A percentile compares a stretch with the other conserved stretches of the same genome.
Evolutionary conservation across 164 flowering plant genomes (phyloP).

Genomic region (Magnolia sinica): DNA sequence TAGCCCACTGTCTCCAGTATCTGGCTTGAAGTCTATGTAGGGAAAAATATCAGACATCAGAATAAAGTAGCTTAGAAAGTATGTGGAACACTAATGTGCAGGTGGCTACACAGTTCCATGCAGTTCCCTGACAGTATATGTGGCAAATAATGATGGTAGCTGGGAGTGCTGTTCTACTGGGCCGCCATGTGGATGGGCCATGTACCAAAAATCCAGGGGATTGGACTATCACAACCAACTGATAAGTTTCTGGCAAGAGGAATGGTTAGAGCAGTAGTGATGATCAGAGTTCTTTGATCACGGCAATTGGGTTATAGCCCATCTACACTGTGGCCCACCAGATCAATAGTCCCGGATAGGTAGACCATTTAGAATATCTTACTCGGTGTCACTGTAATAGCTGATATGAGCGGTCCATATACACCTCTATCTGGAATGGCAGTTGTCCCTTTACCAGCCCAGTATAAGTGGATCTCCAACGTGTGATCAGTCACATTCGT

Average conservation of each 20-base stretch:
- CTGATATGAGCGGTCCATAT: slow-evolving; percentile 85
- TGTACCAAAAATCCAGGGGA: background rate
- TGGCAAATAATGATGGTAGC: background rate
- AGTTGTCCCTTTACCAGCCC: slow-evolving; percentile 81
- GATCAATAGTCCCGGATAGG: background rate
- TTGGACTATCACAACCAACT: background rate
- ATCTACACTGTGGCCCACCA: no score
- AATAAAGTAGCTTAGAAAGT: background rate
- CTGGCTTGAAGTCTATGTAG: slow-evolving; percentile 48
- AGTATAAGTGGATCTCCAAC: slow-evolving; percentile 66
- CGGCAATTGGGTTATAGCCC: no score
- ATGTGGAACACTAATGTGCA: background rate
- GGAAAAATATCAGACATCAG: slow-evolving; percentile 8
- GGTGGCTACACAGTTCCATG: no score
- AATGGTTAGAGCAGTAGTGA: background rate
- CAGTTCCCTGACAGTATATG: background rate
- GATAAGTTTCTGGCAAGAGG: background rate
- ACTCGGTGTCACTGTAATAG: slow-evolving; percentile 75
- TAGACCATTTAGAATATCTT: slow-evolving; percentile 13
- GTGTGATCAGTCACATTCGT: slow-evolving; percentile 33
- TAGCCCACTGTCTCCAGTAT: slow-evolving; percentile 17
- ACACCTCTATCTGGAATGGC: slow-evolving; percentile 59
- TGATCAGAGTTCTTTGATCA: no score
- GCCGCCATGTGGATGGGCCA: background rate
- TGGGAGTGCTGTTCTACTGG: background rate